phyloP scores from a whole-genome alignment of 116 monocot genomes.

The Dioscorea cayenensis region DNA sequence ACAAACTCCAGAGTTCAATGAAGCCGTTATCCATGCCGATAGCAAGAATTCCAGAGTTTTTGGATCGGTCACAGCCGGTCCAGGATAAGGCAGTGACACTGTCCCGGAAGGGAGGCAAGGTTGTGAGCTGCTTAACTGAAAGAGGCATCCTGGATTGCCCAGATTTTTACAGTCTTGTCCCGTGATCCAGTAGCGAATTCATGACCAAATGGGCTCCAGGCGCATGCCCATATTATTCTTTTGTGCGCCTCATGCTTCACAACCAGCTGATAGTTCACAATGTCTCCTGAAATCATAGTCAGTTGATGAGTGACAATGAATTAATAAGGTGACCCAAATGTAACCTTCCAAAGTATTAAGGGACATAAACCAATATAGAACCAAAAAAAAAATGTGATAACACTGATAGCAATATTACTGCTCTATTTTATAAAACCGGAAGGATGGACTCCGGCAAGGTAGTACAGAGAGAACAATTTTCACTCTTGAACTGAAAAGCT shows the following conservation, averaged over 20 bases:
- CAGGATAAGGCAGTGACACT: slow-evolving; percentile 95
- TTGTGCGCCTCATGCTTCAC: slow-evolving; percentile 80
- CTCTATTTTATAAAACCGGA: too few species aligned
- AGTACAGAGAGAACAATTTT: too few species aligned
- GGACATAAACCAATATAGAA: too few species aligned
- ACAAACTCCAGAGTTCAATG: slow-evolving; percentile 78
- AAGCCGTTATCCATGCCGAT: slow-evolving; percentile 88
- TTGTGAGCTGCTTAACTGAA: slow-evolving; percentile 50
- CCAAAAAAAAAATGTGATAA: too few species aligned
- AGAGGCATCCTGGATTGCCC: slow-evolving; percentile 36
- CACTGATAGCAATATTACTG: too few species aligned
- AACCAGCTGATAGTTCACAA: slow-evolving; percentile 36
- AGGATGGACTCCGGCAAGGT: too few species aligned
- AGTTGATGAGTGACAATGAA: background rate
- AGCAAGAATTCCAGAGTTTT: slow-evolving; percentile 58
- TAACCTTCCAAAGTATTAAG: too few species aligned
- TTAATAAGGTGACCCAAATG: too few species aligned
- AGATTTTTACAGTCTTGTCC: slow-evolving; percentile 96
- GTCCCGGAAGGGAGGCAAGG: slow-evolving; percentile 62
- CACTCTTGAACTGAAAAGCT: too few species aligned
- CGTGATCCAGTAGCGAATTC: slow-evolving; percentile 96
- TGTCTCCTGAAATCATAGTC: slow-evolving; percentile 19
- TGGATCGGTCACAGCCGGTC: slow-evolving; percentile 31
- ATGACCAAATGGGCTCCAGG: slow-evolving; percentile 82
- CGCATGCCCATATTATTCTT: slow-evolving; percentile 98